Base-by-base conservation (phyloP, 108 stramenopile species). In the Craspedostauros australis region DNA sequence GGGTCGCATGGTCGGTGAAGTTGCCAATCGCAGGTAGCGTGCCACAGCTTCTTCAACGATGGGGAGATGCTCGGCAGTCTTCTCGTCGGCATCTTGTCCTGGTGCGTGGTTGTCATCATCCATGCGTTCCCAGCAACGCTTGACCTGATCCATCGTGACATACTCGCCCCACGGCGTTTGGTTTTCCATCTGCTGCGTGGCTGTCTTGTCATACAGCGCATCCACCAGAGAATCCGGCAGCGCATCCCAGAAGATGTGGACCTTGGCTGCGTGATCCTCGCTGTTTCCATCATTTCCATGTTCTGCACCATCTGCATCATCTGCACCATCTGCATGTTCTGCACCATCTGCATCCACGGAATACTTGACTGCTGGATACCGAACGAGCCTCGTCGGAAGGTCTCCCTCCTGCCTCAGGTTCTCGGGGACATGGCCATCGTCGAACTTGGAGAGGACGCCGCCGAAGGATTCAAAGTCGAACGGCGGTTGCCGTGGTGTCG, bases 341-440 rank as follows among this genome's bases (percentile, higher is more conserved):
- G n/a, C n/a, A n/a, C n/a, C n/a, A n/a, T n/a, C n/a, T n/a, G n/a
- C n/a, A n/a, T n/a, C n/a, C n/a, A n/a, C n/a, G n/a, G n/a, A n/a
- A n/a, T n/a, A n/a, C n/a, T n/a, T n/a, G n/a, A n/a, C n/a, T n/a
- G n/a, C n/a, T n/a, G n/a, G n/a, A n/a, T n/a, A n/a, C n/a, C n/a
- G n/a, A n/a, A n/a, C n/a, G n/a, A n/a, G n/a, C n/a, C n/a, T n/a
- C n/a, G n/a, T n/a, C n/a, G n/a, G n/a, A 20, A 24, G 41, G 41
- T 44, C 21, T 16, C 20, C 15, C 32, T 21, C 50, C 6, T 20
- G 50, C 21, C 43, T 11, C 5, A 70, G 59, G 19, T 61, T 84
- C 42, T 80, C 83, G 0, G 83, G 83, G 32, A 65, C 33, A 48
- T 84, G 83, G 0, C 83, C 83, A 39, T 84, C 83, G 52, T 84